phyloP scores from a whole-genome alignment of 371 early-diverging fungal genomes.

The Mycotypha africana region DNA sequence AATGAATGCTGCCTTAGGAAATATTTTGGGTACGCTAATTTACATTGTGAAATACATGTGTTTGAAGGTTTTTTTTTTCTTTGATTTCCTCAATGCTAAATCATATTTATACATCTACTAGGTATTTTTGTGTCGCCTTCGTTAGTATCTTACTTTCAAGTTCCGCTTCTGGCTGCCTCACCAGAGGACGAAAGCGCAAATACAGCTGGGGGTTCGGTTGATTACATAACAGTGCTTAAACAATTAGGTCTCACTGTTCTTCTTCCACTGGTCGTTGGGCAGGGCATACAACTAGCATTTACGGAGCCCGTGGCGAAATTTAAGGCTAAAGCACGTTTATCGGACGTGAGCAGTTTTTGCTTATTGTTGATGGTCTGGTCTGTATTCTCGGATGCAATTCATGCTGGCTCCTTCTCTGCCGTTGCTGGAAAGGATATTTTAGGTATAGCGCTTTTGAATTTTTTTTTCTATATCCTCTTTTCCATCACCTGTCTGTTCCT shows the following conservation, averaged over 20 bases:
- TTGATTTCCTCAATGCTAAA: too few relatives aligned
- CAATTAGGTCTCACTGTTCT: constrained; percentile 63
- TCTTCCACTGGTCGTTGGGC: constrained; percentile 59
- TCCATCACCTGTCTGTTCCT: constrained; percentile 31
- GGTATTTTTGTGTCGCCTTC: constrained; percentile 71
- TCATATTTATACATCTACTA: too few relatives aligned
- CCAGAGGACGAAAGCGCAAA: constrained; percentile 35
- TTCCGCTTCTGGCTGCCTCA: constrained; percentile 30
- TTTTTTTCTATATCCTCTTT: constrained; percentile 39
- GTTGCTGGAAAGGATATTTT: constrained; percentile 50
- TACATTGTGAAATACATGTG: neutral
- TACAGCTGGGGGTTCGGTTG: constrained; percentile 32
- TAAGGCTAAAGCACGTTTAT: constrained; percentile 46
- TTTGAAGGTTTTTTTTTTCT: neutral
- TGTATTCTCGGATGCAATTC: constrained; percentile 69
- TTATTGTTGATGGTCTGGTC: constrained; percentile 69
- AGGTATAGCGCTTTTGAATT: constrained; percentile 47
- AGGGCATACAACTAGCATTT: constrained; percentile 52
- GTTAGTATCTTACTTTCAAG: constrained; percentile 31
- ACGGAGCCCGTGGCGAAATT: constrained; percentile 46
- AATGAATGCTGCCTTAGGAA: constrained; percentile 70
- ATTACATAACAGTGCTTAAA: constrained; percentile 49
- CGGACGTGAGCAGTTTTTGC: constrained; percentile 52
- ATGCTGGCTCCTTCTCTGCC: constrained; percentile 44
- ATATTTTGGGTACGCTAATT: constrained; percentile 39